Base-by-base conservation (phyloP, 768 basidiomycete species). In the Amylocystis lapponica region DNA sequence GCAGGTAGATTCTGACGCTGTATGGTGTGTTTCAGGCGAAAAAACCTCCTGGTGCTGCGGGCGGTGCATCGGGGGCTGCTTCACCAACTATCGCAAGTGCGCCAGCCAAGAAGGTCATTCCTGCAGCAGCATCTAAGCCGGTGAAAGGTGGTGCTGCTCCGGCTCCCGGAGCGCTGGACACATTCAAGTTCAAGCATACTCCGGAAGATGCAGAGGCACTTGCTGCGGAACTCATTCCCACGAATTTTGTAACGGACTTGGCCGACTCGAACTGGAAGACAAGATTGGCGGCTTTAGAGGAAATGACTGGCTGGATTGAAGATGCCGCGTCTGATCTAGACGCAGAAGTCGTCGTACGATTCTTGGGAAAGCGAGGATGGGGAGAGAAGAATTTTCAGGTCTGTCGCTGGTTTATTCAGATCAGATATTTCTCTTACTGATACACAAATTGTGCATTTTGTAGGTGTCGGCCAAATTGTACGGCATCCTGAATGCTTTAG, bases 361-460 rank as follows among this genome's bases (percentile, higher is more conserved):
- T 86, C 51, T 65, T 98, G 46, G 83, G 78, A 3, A 98, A 95
- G 71, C 91, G 88, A 50, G 92, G 94, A 2, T 97, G 92, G 93
- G 77, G 74, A n/a, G 96, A 99, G 68, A 98, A 96, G 72, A 99
- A 98, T 57, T 99, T 99, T 53, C 95, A 99, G 70, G 94, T 87
- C 47, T 12, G 40, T 36, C 19, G 10, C 22, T 20, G 23, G 10
- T 17, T 26, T 17, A 11, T 11, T 13, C 19, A 16, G 25, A 23
- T 25, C 8, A 27, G 26, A 27, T 45, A 33, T 48, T 25, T 3
- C 19, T 3, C 9, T 21, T 19, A 13, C 5, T 37, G 36, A 37
- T n/a, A 19, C 19, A 19, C 5, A 7, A 16, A 6, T 7, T 20
- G 19, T 31, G n/a, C 22, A 39, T 26, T 31, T 25, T 27, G 23